phyloP scores from a whole-genome alignment of 176 grass and related monocot genomes.

The Carex kokanica region DNA sequence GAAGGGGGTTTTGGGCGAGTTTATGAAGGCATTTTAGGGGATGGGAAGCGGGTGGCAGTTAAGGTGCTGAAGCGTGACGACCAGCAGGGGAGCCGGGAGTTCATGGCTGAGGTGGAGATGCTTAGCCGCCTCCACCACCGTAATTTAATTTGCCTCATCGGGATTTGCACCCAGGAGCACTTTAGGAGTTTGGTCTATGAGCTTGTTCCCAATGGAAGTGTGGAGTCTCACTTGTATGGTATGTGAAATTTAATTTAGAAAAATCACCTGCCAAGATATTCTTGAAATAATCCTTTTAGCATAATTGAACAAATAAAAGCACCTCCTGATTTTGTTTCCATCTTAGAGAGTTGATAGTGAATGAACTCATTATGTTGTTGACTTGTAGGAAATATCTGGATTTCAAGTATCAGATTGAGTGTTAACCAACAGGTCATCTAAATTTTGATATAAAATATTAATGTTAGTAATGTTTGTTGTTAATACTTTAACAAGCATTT shows the following conservation, averaged over 20 bases:
- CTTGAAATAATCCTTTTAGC: background rate
- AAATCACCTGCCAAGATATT: background rate
- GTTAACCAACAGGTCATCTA: background rate
- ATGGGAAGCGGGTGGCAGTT: constrained; percentile 59
- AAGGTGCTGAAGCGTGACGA: constrained; percentile 94
- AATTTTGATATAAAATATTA: background rate
- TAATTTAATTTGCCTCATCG: constrained; percentile 90
- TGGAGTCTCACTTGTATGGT: constrained; percentile 95
- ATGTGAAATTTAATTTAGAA: constrained; percentile 28
- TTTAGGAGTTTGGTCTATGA: constrained; percentile 82
- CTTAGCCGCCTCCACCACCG: constrained; percentile 95
- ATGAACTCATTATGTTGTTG: background rate
- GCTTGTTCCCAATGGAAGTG: constrained; percentile 82
- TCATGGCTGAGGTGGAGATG: constrained; percentile 99
- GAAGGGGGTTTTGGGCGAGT: constrained; percentile 98
- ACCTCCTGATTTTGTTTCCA: background rate
- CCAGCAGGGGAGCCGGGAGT: constrained; percentile 78
- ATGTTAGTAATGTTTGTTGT: background rate
- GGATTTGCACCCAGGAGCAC: constrained; percentile 89
- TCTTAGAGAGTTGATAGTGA: background rate
- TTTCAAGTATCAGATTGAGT: background rate
- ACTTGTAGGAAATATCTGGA: background rate
- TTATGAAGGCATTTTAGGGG: constrained; percentile 76
- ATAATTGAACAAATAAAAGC: background rate
- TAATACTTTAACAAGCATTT: background rate